phyloP scores from a whole-genome alignment of 148 eudicot species.

The Fagopyrum homotropicum region DNA sequence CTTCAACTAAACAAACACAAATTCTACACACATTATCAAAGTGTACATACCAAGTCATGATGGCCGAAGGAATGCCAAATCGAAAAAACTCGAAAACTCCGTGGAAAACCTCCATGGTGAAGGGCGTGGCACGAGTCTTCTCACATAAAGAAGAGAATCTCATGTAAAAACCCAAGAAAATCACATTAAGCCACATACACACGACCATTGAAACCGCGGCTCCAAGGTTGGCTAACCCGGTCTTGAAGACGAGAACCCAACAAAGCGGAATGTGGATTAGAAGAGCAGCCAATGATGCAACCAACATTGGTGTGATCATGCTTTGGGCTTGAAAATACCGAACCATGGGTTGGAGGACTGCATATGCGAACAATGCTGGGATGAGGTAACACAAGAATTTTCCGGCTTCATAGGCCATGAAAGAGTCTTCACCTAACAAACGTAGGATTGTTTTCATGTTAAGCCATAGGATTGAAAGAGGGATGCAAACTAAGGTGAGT shows the following conservation, averaged over 20 bases:
- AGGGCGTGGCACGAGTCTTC: constrained; percentile 23
- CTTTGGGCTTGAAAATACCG: constrained; percentile 41
- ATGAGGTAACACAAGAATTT: constrained; percentile 27
- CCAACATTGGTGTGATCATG: constrained; percentile 30
- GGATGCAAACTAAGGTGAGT: constrained; percentile 1
- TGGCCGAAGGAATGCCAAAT: constrained; percentile 45
- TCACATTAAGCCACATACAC: constrained; percentile 29
- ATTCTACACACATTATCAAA: neutral
- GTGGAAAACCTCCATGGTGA: constrained; percentile 26
- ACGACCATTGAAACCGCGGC: constrained; percentile 32
- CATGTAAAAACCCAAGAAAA: constrained; percentile 29
- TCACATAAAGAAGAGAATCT: constrained; percentile 27
- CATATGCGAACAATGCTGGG: constrained; percentile 30
- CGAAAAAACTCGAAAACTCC: constrained; percentile 31
- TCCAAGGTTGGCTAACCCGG: constrained; percentile 29
- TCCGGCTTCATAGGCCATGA: constrained; percentile 30
- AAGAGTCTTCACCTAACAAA: neutral
- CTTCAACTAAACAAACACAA: neutral
- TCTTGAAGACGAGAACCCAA: constrained; percentile 31
- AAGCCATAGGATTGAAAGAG: neutral
- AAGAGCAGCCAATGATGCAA: constrained; percentile 20
- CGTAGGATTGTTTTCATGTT: neutral
- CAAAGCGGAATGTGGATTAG: constrained; percentile 26
- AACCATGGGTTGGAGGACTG: constrained; percentile 30
- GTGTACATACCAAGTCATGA: constrained; percentile 38